Percentiles rank a stretch among this genome's conserved stretches.
These are phyloP conservation scores for Iris macrosiphon DNA, from an alignment of 106 monocot genomes.

Conservation along the genomic window DNA sequence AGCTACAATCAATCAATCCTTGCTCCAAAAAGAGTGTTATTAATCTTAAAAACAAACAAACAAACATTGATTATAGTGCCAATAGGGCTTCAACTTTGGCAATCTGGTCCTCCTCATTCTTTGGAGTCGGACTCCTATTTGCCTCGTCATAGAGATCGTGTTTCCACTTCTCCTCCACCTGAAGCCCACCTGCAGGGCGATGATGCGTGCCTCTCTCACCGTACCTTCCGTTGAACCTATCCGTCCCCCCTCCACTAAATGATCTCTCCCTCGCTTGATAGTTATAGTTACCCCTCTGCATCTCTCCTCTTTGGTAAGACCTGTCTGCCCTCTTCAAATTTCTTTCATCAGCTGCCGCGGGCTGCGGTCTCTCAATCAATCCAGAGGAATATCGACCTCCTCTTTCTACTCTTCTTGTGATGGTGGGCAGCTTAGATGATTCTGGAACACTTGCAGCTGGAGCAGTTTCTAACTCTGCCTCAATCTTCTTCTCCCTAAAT, in stretches of 20 bases:
- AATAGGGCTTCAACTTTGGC: constrained; percentile 78
- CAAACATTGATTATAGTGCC: constrained; percentile 18
- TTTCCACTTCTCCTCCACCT: constrained; percentile 80
- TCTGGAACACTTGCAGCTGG: constrained; percentile 15
- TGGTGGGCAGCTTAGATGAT: background rate
- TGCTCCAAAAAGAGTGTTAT: too few species aligned
- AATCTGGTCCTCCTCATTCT: constrained; percentile 86
- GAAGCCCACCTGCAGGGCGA: constrained; percentile 25
- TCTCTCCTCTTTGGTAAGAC: constrained; percentile 10
- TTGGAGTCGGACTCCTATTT: constrained; percentile 56
- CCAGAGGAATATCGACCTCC: constrained; percentile 12
- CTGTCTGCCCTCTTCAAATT: constrained; percentile 18
- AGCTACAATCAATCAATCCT: too few species aligned
- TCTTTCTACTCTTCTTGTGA: constrained; percentile 31
- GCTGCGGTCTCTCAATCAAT: constrained; percentile 10
- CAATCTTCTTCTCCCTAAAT: constrained; percentile 54
- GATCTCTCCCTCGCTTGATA: constrained; percentile 40
- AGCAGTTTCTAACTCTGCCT: constrained; percentile 11
- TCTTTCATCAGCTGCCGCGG: constrained; percentile 21
- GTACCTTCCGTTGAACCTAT: constrained; percentile 23
- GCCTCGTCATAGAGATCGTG: constrained; percentile 80
- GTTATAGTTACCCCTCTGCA: constrained; percentile 13
- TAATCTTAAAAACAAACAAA: too few species aligned
- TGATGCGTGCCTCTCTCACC: constrained; percentile 13
- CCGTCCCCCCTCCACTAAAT: constrained; percentile 21